Conservation (phyloP, 2,329 filamentous ascomycete genomes). For the Aureobasidium sp. region DNA sequence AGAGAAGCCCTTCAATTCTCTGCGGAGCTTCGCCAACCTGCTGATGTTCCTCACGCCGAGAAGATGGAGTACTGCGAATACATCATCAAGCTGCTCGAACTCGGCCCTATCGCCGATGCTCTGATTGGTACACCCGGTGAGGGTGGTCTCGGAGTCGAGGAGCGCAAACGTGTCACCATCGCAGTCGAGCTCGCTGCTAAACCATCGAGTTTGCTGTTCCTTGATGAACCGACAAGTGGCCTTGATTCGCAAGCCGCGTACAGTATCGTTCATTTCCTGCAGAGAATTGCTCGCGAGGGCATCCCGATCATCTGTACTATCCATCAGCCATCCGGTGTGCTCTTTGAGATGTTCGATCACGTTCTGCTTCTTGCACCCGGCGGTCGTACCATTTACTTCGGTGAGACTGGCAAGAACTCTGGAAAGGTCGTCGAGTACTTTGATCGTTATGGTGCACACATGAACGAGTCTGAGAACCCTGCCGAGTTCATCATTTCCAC, state of each 20-base stretch:
- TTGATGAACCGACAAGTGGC: constrained; percentile 51
- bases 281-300: constrained; percentile 46
- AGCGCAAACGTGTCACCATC: constrained; percentile 54
- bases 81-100: constrained; percentile 58
- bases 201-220: constrained; percentile 49
- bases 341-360: constrained; percentile 37
- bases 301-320: constrained; percentile 40
- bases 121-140: constrained; percentile 58
- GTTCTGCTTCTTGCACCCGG: constrained; percentile 36
- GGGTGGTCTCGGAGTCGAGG: constrained; percentile 54
- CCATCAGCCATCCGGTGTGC: constrained; percentile 51
- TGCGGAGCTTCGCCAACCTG: constrained; percentile 49
- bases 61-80: constrained; percentile 57
- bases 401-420: constrained; percentile 35
- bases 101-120: constrained; percentile 56
- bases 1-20: constrained; percentile 48
- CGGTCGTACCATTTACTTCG: constrained; percentile 39
- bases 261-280: constrained; percentile 53
- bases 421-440: constrained; percentile 43
- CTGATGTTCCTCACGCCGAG: constrained; percentile 43
- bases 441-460: constrained; percentile 53
- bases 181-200: constrained; percentile 33
- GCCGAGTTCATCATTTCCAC: constrained; percentile 63
- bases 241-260: constrained; percentile 57
- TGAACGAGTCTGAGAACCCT: constrained; percentile 59